Base-by-base conservation (phyloP, 164 flowering plant species). In the Berberis vulgaris region DNA sequence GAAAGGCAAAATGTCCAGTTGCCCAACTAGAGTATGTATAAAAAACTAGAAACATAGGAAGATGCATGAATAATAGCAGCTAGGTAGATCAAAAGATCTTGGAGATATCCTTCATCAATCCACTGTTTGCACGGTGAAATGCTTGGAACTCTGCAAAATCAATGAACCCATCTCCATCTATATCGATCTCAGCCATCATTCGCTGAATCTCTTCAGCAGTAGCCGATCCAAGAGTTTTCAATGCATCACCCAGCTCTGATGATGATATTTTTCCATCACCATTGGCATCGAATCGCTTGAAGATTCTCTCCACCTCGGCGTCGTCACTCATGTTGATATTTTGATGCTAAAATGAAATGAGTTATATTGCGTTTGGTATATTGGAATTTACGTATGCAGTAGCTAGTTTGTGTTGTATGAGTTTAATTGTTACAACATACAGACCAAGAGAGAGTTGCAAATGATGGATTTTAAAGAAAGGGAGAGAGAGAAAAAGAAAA, bases 141-240 rank as follows among this genome's bases (percentile, higher is more conserved):
- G 63, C 78, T 1, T 69, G 54, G 70, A 78, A 84, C 61, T 86
- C 88, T 42, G 79, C 40, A 63, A 59, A 80, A 0, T 88, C 82
- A 55, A 86, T 86, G 80, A 7, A 78, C 2, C 88, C 91, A 63
- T 86, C 86, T 1, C 82, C 84, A 50, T 86, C 83, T 3, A 85
- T 81, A 56, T 84, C 91, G 41, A 86, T 79, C 80, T 82, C 88
- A 0, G 77, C 68, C 88, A 86, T 86, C 86, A 83, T 83, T 2
- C 72, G 60, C 13, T 72, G 56, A 49, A 82, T 67, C 39, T 83
- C 86, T 0, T 82, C 91, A 0, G 63, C 3, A 0, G 79, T 62
- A 49, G 79, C 83, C 0, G 80, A 75, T 9, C 87, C 87, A 1
- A 82, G 79, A 1, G 71, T 65, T 44, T 76, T 75, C 69, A 86